These are phyloP conservation scores for Tolypocladium cylindrosporum DNA, from an alignment of 2,329 filamentous ascomycete species.

Conservation along the genomic window DNA sequence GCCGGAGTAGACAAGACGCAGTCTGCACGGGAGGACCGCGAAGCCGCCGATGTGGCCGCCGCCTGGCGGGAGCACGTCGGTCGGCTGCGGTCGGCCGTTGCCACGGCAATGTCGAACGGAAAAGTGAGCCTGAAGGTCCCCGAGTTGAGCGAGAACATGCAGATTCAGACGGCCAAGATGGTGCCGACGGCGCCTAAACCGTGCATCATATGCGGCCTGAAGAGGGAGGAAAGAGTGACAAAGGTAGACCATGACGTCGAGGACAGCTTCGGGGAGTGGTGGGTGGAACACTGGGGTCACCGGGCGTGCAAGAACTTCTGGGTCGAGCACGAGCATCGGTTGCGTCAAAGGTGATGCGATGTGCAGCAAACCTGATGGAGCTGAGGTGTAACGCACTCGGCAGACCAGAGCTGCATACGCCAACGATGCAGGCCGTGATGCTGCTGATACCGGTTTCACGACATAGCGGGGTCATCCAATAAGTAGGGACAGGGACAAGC, in stretches of 20 bases:
- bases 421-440: neutral
- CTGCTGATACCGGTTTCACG: neutral
- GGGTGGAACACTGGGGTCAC: conserved; percentile 83
- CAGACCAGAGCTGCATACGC: neutral
- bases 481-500: neutral
- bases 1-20: conserved; percentile 77
- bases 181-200: conserved; percentile 63
- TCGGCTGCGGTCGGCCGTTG: conserved; percentile 62
- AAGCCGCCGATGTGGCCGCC: conserved; percentile 66
- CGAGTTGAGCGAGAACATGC: conserved; percentile 60
- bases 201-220: conserved; percentile 81
- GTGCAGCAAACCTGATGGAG: neutral
- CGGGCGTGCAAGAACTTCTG: conserved; percentile 76
- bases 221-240: conserved; percentile 70
- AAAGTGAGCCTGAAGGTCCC: conserved; percentile 48
- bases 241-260: conserved; percentile 70
- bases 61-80: conserved; percentile 71
- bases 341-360: conserved; percentile 52
- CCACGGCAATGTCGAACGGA: conserved; percentile 52
- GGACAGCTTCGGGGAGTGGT: conserved; percentile 95
- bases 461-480: neutral
- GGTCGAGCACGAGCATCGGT: conserved; percentile 60
- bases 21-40: conserved; percentile 71
- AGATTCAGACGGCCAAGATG: conserved; percentile 59
- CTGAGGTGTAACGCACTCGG: neutral